Conservation (phyloP, 2,329 filamentous ascomycete species). For the Trichoderma sp. region DNA sequence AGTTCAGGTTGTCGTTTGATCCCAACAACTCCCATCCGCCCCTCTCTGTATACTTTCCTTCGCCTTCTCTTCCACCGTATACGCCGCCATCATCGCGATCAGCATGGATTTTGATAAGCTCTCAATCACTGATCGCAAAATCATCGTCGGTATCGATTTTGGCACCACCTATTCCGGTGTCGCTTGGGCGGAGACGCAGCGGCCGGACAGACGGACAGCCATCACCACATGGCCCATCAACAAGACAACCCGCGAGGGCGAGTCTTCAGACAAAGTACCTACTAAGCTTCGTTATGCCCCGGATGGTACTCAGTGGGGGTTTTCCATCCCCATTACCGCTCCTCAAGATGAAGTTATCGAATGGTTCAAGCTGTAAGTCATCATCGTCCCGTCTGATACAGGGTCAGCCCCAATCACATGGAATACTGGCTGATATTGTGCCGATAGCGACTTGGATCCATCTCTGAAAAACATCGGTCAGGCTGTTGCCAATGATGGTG, state of each 20-base stretch:
- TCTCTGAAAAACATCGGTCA: slow-evolving; percentile 42
- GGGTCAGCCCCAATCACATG: neutral
- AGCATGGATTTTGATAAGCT: slow-evolving; percentile 45
- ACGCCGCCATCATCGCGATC: neutral
- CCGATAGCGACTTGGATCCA: slow-evolving; percentile 43
- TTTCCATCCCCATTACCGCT: slow-evolving; percentile 47
- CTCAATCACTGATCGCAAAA: slow-evolving; percentile 43
- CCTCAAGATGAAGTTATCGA: slow-evolving; percentile 46
- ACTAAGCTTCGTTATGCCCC: slow-evolving; percentile 49
- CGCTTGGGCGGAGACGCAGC: slow-evolving; percentile 51
- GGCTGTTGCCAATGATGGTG: slow-evolving; percentile 35
- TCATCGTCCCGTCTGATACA: neutral
- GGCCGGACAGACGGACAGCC: slow-evolving; percentile 42
- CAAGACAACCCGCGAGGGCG: slow-evolving; percentile 41
- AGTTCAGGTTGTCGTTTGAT: slow-evolving; percentile 1
- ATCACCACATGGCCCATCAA: slow-evolving; percentile 51
- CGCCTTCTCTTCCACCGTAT: neutral
- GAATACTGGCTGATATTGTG: neutral
- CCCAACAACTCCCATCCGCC: neutral
- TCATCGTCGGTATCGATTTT: slow-evolving; percentile 57
- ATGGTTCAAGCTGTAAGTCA: slow-evolving; percentile 55
- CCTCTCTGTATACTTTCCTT: neutral
- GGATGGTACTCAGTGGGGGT: slow-evolving; percentile 50
- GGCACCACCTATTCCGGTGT: slow-evolving; percentile 59
- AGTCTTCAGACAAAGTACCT: slow-evolving; percentile 51